Evolutionary conservation across 176 grass and related monocot genomes (phyloP).

Genomic region (Musa beccarii): DNA sequence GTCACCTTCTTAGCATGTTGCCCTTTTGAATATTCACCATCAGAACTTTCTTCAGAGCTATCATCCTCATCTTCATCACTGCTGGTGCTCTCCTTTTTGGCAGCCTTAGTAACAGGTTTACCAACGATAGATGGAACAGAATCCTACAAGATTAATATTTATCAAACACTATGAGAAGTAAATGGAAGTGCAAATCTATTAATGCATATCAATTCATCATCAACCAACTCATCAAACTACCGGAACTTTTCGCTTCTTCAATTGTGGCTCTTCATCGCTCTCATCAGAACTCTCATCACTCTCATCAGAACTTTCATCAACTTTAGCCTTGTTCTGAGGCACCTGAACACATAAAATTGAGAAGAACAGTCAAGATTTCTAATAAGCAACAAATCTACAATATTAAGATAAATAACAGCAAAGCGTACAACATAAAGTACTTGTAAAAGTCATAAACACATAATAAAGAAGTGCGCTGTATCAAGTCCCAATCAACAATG

Average conservation of each 20-base stretch:
- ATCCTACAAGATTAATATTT: not conserved
- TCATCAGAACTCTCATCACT: no score
- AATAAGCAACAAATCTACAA: not conserved
- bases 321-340: no score
- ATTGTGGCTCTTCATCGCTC: no score
- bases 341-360: not conserved
- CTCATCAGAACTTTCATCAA: no score
- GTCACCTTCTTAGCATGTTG: slow-evolving; percentile 5
- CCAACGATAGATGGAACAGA: not conserved
- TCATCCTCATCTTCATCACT: slow-evolving; percentile 8
- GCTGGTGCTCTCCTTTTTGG: slow-evolving; percentile 8
- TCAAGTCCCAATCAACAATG: no score
- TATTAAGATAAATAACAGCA: no score
- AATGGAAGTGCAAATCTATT: not conserved
- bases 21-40: slow-evolving; percentile 12
- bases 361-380: not conserved
- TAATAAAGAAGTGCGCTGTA: no score
- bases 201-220: not conserved
- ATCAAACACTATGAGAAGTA: not conserved
- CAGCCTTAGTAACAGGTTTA: not conserved
- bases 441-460: no score
- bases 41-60: slow-evolving; percentile 17
- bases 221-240: not conserved
- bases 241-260: not conserved
- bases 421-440: no score